phyloP scores from a whole-genome alignment of 2,329 filamentous ascomycete species.

The Venturia oleaginea region DNA sequence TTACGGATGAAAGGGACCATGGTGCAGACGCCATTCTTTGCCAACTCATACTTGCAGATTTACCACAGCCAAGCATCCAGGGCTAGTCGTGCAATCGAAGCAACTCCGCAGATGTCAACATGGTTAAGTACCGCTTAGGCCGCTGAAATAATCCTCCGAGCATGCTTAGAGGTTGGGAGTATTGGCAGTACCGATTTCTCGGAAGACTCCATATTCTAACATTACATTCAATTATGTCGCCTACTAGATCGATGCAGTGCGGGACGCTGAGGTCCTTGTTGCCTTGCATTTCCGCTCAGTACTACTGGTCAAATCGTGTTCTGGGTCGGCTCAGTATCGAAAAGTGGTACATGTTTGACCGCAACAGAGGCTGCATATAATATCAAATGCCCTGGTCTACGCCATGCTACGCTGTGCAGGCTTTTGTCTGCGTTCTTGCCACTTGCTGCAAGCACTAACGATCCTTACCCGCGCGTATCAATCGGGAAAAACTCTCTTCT shows the following conservation, averaged over 20 bases:
- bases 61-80: neutral
- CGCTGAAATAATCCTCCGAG: neutral
- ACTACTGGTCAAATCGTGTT: neutral
- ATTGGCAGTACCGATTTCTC: neutral
- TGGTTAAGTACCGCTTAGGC: neutral
- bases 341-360: constrained; percentile 1
- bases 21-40: constrained; percentile 2
- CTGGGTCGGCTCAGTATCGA: neutral
- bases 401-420: neutral
- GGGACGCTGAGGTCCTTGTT: neutral
- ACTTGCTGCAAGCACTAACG: constrained; percentile 9
- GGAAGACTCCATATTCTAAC: neutral
- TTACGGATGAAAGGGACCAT: neutral
- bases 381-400: neutral
- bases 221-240: neutral
- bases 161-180: neutral
- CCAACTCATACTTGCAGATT: constrained; percentile 7
- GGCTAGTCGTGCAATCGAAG: neutral
- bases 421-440: constrained; percentile 6
- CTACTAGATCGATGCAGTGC: neutral
- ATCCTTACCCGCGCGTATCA: constrained; percentile 12
- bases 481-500: neutral
- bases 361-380: neutral
- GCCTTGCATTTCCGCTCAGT: neutral
- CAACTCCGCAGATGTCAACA: neutral